phyloP scores from a whole-genome alignment of 176 grass and related monocot genomes.

The Eremochloa ophiuroides region DNA sequence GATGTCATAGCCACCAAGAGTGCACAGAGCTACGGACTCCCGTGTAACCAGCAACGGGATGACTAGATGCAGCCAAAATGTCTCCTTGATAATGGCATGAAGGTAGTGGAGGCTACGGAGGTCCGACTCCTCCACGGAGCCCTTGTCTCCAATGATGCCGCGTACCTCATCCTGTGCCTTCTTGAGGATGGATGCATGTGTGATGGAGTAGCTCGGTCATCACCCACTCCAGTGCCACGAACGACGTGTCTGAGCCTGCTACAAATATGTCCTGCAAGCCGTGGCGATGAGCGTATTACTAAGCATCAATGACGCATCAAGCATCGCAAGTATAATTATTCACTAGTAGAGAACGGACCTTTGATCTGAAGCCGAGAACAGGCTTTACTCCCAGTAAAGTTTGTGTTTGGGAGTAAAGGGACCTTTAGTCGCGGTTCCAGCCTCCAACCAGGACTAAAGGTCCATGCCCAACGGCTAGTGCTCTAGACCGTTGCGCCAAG shows the following conservation, averaged over 20 bases:
- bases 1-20: constrained; percentile 46
- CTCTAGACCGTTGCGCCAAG: no score
- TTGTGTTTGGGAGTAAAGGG: no score
- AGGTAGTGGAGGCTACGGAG: constrained; percentile 35
- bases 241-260: constrained; percentile 39
- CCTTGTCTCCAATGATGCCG: constrained; percentile 20
- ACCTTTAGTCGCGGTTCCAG: no score
- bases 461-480: no score
- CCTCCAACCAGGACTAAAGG: no score
- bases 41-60: constrained; percentile 34
- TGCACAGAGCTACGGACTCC: constrained; percentile 26
- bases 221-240: constrained; percentile 43
- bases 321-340: no score
- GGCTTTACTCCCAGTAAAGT: no score
- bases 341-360: no score
- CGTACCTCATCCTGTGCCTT: constrained; percentile 42
- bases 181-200: constrained; percentile 7
- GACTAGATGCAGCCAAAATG: constrained; percentile 36
- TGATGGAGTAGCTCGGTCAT: constrained; percentile 44
- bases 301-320: no score
- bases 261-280: constrained; percentile 34
- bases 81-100: constrained; percentile 46
- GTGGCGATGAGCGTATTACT: no score
- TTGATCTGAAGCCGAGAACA: no score
- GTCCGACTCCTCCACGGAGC: constrained; percentile 29